Evolutionary conservation across 2,329 filamentous ascomycete species (phyloP), one percentile per base, ranked within the genome.

Genomic region (Blastomyces emzantsi): DNA sequence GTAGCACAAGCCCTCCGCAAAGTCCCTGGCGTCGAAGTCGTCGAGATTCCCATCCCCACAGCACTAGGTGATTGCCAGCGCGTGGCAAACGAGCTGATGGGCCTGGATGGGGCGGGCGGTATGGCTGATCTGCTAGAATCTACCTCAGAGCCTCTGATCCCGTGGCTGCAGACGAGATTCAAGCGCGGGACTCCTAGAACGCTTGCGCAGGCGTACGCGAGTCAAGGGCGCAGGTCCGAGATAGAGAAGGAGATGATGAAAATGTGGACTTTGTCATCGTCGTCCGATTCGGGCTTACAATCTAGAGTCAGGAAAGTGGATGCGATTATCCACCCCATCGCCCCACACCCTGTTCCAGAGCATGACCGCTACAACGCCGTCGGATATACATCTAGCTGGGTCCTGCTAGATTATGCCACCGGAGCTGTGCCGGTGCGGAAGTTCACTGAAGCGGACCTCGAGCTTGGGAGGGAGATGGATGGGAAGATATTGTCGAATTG

Each of bases 351-450:
- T 0, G 80, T 86, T 0, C 83, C 85, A 0, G 78, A 81, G 11
- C 81, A 86, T 62, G 86, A 89, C 73, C 76, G 80, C 1, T 88
- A 84, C 74, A 86, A 87, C 70, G 82, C 81, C 0, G 81, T 84
- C 0, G 82, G 84, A 63, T 88, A 88, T 69, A 87, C 85, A 0
- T 82, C 79, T 28, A 80, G 78, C 1, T 87, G 85, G 69, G 85
- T 87, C 9, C 69, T 88, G 62, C 72, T 88, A 28, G 86, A 89
- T 70, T 86, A 84, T 68, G 82, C 86, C 0, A 82, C 85, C 1
- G 86, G 82, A 0, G 73, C 72, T 0, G 66, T 88, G 1, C 85
- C 85, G 0, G 80, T 88, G 0, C 74, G 85, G 2, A 70, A 72
- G 1, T 78, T 86, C 60, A 70, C 65, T 0, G 74, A 79, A 61